phyloP scores from a whole-genome alignment of 176 grass and related monocot species.

The Elymus sibiricus region DNA sequence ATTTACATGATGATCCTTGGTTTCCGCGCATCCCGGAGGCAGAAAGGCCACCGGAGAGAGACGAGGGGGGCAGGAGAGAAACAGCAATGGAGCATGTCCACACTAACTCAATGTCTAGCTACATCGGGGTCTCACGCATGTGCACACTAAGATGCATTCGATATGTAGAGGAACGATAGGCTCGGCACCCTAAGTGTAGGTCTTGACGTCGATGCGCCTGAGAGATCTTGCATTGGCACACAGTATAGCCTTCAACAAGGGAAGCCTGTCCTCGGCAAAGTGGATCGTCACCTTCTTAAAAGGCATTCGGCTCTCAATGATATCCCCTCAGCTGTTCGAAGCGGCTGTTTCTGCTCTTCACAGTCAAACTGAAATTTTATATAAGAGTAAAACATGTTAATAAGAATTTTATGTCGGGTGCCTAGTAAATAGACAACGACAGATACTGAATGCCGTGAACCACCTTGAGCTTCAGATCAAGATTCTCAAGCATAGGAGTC shows the following conservation, averaged over 20 bases:
- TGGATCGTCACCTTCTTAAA: not conserved
- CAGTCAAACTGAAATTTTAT: not conserved
- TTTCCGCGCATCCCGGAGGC: too few species aligned
- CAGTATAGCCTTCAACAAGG: not conserved
- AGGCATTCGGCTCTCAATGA: not conserved
- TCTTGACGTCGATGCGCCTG: too few species aligned
- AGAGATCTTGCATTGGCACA: not conserved
- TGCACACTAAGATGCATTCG: not conserved
- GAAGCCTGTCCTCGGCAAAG: not conserved
- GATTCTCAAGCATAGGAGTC: not conserved
- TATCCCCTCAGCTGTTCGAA: not conserved
- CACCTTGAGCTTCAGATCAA: not conserved
- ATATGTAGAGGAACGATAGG: not conserved
- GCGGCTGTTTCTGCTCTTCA: not conserved
- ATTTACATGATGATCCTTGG: too few species aligned
- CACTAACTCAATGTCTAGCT: not conserved
- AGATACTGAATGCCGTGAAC: not conserved
- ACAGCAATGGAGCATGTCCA: not conserved
- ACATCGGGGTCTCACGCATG: not conserved
- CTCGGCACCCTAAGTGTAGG: not conserved
- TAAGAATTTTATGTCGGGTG: not conserved
- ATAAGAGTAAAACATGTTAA: not conserved
- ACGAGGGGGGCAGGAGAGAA: too few species aligned
- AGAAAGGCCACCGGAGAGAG: too few species aligned
- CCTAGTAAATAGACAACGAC: not conserved